Base-by-base conservation (phyloP, 2,329 filamentous ascomycete species). In the Cytospora schulzeri region DNA sequence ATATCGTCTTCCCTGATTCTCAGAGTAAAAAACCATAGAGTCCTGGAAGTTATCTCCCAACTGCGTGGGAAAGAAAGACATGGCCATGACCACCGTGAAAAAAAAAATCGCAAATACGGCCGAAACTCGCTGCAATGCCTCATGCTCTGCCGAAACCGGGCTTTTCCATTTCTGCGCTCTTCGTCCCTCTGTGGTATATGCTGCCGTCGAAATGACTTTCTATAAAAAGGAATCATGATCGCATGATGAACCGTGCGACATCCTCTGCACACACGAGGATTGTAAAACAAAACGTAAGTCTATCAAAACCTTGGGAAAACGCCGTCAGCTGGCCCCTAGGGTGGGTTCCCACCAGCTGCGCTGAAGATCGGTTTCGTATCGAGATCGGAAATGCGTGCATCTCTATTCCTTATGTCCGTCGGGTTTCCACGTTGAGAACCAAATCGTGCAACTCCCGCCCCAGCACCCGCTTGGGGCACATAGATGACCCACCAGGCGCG, bases 181-280 rank as follows among this genome's bases (percentile, higher is more conserved):
- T 35, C 62, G 48, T 54, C 41, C 57, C 59, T 54, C 33, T 62
- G 55, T 66, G 63, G 66, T 67, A 67, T 66, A 67, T 66, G 63
- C 64, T 60, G 61, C 60, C 63, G 58, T 67, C 26, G 59, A 50
- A 66, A 58, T 35, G 52, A 63, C 60, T 54, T 59, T 65, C 62
- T 67, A 66, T 61, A 64, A 57, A 58, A 56, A 14, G 19, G 11
- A 64, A 33, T 51, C 51, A 60, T 60, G 31, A 52, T 56, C 51
- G 53, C 41, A 52, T 66, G 41, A 63, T 50, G 41, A 63, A 26
- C 52, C 60, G 50, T 24, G 22, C 8, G 31, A 33, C 17, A 29
- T 45, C 55, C 54, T 51, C 45, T 55, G 57, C 22, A n/a, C 57
- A 45, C 54, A 61, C 26, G 29, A 56, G 51, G 35, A 45, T 48